Conservation (phyloP, 768 basidiomycete species). For the Rhizopogon roseolus region DNA sequence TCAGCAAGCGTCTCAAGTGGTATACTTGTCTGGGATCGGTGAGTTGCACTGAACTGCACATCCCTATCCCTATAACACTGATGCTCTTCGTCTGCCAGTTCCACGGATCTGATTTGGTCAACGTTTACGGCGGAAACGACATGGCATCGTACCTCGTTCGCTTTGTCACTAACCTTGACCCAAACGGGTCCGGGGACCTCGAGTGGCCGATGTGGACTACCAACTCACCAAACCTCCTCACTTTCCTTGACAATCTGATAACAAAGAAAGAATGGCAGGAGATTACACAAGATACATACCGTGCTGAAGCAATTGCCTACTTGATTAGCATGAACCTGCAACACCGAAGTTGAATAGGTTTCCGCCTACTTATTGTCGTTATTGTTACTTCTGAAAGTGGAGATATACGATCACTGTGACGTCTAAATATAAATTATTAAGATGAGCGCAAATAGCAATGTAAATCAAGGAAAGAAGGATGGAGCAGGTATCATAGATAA, state of each 20-base stretch:
- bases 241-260: conserved; percentile 32
- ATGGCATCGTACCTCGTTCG: conserved; percentile 32
- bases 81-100: conserved; percentile 20
- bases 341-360: conserved; percentile 4
- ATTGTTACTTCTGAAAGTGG: background rate
- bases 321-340: conserved; percentile 13
- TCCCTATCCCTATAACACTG: background rate
- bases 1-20: conserved; percentile 40
- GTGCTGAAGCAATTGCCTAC: conserved; percentile 32
- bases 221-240: conserved; percentile 30
- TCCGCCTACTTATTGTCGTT: background rate
- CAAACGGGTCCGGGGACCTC: conserved; percentile 34
- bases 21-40: conserved; percentile 46
- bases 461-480: background rate
- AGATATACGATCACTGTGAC: background rate
- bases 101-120: conserved; percentile 39
- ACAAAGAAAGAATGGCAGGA: no score
- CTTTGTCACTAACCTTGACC: conserved; percentile 22
- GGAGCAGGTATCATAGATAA: background rate
- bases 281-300: conserved; percentile 40
- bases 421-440: background rate
- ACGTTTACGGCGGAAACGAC: conserved; percentile 37
- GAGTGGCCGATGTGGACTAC: conserved; percentile 42
- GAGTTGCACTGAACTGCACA: conserved; percentile 5
- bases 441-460: background rate